phyloP scores from a whole-genome alignment of 1,139 yeast genomes.

The Geotrichum histeridarum region DNA sequence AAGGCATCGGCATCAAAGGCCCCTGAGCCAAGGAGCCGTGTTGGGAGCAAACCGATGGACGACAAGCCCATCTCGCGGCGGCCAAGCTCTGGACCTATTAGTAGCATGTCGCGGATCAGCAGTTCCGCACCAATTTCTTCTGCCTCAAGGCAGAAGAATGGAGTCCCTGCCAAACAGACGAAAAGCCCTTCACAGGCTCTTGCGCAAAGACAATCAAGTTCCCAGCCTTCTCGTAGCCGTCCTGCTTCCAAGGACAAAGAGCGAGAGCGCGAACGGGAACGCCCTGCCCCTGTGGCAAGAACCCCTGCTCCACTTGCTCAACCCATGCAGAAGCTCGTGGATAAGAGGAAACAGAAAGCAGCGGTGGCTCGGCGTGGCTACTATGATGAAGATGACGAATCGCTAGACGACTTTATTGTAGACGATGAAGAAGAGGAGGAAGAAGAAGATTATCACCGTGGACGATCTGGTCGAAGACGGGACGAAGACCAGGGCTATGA shows the following conservation, averaged over 20 bases:
- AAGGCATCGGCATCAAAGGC: slow-evolving; percentile 1
- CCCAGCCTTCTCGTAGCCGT: neutral
- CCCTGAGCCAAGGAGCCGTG: neutral
- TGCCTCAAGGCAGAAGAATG: neutral
- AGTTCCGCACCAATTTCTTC: slow-evolving; percentile 11
- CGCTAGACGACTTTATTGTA: slow-evolving; percentile 37
- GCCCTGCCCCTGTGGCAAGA: slow-evolving; percentile 6
- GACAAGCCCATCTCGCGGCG: neutral
- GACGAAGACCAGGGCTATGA: slow-evolving; percentile 48
- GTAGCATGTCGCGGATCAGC: neutral
- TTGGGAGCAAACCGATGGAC: neutral
- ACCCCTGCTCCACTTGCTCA: slow-evolving; percentile 33
- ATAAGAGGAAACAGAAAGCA: slow-evolving; percentile 19
- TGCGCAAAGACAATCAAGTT: neutral
- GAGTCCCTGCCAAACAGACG: slow-evolving; percentile 9
- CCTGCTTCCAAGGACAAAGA: neutral
- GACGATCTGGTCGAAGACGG: slow-evolving; percentile 5
- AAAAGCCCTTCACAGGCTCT: neutral
- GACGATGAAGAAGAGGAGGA: slow-evolving; percentile 34
- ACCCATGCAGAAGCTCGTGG: slow-evolving; percentile 31
- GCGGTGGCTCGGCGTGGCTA: slow-evolving; percentile 7
- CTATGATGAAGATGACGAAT: slow-evolving; percentile 32
- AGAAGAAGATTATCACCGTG: slow-evolving; percentile 21
- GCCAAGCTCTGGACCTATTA: slow-evolving; percentile 5
- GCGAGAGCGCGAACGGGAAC: neutral